Evolutionary conservation across 805 yeast species (phyloP).

Genomic region (Ogataea thermomethanolica): DNA sequence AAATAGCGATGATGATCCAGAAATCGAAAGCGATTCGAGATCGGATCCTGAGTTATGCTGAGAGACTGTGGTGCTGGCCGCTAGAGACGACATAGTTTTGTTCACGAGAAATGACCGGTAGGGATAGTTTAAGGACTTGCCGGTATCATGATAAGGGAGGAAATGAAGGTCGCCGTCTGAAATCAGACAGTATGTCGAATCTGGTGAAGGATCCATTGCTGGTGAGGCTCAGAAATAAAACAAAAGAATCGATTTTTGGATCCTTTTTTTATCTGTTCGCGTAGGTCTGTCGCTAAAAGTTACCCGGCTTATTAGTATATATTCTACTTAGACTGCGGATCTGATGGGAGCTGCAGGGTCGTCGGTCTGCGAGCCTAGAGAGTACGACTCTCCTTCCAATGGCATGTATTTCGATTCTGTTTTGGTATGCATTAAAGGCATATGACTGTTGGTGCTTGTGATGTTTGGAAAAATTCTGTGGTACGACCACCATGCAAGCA

Average conservation of each 20-base stretch:
- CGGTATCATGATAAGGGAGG: slow-evolving; percentile 22
- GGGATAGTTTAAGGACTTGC: slow-evolving; percentile 4
- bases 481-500: slow-evolving; percentile 57
- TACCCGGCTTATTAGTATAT: slow-evolving; percentile 5
- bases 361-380: slow-evolving; percentile 13
- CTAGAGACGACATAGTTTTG: slow-evolving; percentile 27
- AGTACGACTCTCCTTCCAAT: slow-evolving; percentile 10
- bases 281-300: not conserved
- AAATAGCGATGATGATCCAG: slow-evolving; percentile 9
- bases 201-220: slow-evolving; percentile 3
- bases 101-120: slow-evolving; percentile 25
- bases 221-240: not conserved
- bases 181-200: slow-evolving; percentile 26
- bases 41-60: slow-evolving; percentile 12
- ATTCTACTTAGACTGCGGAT: slow-evolving; percentile 2
- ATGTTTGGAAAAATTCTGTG: slow-evolving; percentile 49
- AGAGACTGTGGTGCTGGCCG: slow-evolving; percentile 16
- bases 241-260: not conserved
- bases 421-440: slow-evolving; percentile 33
- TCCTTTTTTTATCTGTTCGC: slow-evolving; percentile 6
- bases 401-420: slow-evolving; percentile 8
- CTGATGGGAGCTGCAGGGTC: slow-evolving; percentile 1
- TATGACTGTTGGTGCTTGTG: slow-evolving; percentile 33
- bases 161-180: slow-evolving; percentile 30
- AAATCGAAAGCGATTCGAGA: slow-evolving; percentile 13